Evolutionary conservation across 2,329 filamentous ascomycete genomes (phyloP).

Genomic region (Zopfia rhizophila): DNA sequence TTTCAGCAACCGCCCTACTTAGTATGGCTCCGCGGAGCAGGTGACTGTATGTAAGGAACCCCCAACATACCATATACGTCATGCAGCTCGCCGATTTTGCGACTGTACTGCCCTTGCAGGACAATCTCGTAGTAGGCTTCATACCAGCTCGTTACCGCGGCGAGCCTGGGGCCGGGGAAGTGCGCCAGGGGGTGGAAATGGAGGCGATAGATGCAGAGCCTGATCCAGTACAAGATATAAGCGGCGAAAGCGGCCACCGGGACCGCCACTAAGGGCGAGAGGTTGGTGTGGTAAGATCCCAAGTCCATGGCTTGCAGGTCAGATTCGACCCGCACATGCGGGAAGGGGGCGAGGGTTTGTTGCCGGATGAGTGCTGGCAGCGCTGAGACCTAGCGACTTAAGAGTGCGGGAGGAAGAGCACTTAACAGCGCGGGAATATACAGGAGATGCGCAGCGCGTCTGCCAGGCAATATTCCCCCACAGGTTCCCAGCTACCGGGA

Average conservation of each 20-base stretch:
- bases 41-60: background rate
- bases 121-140: slow-evolving; percentile 49
- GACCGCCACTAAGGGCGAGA: slow-evolving; percentile 21
- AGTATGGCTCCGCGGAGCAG: background rate
- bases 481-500: no score
- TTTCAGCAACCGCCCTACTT: slow-evolving; percentile 14
- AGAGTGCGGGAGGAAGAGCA: no score
- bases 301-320: slow-evolving; percentile 25
- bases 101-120: slow-evolving; percentile 43
- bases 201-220: slow-evolving; percentile 49
- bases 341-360: background rate
- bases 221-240: slow-evolving; percentile 28
- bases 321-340: no score
- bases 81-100: slow-evolving; percentile 42
- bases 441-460: no score
- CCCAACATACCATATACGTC: slow-evolving; percentile 42
- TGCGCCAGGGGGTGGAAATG: slow-evolving; percentile 58
- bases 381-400: no score
- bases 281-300: slow-evolving; percentile 9
- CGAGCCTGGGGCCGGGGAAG: slow-evolving; percentile 55
- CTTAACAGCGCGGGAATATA: no score
- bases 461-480: no score
- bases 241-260: slow-evolving; percentile 20
- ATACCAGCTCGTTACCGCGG: slow-evolving; percentile 45
- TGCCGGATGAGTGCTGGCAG: no score